Percentiles rank a stretch among this genome's conserved stretches.
phyloP scores from a whole-genome alignment of 2,329 filamentous ascomycete species.

The Cladosporium sp. region DNA sequence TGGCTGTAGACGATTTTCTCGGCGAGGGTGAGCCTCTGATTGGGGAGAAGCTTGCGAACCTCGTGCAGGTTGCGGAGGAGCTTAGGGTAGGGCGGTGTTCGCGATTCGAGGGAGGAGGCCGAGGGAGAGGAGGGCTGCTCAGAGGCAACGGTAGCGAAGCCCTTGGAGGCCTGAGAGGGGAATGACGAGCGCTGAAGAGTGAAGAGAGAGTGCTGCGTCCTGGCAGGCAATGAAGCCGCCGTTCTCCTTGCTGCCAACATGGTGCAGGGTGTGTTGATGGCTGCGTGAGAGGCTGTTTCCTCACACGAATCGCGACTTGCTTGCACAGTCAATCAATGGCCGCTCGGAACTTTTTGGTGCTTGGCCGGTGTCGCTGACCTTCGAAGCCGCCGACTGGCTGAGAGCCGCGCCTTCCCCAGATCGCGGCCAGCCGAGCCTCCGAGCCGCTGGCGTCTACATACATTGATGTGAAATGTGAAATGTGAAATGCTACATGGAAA shows the following conservation, averaged over 20 bases:
- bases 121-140: slow-evolving; percentile 13
- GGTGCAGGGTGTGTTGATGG: slow-evolving; percentile 1
- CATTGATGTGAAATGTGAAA: too few relatives aligned
- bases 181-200: slow-evolving; percentile 15
- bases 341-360: slow-evolving; percentile 2
- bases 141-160: slow-evolving; percentile 29
- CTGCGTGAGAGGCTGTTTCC: not conserved
- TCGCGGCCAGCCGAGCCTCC: too few relatives aligned
- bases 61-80: slow-evolving; percentile 72
- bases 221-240: slow-evolving; percentile 16
- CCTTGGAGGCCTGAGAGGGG: slow-evolving; percentile 22
- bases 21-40: slow-evolving; percentile 70
- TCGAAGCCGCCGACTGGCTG: not conserved
- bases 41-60: slow-evolving; percentile 66
- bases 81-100: slow-evolving; percentile 75
- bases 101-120: slow-evolving; percentile 44
- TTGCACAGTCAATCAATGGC: not conserved
- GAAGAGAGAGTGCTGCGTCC: slow-evolving; percentile 11
- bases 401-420: not conserved
- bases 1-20: slow-evolving; percentile 99
- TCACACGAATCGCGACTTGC: not conserved
- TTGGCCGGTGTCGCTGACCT: not conserved
- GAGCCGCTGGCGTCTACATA: too few relatives aligned
- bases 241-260: slow-evolving; percentile 25
- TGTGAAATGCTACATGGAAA: too few relatives aligned